These are phyloP conservation scores for Linnemannia exigua DNA, from an alignment of 192 early-diverging fungal species.

Conservation along the genomic window DNA sequence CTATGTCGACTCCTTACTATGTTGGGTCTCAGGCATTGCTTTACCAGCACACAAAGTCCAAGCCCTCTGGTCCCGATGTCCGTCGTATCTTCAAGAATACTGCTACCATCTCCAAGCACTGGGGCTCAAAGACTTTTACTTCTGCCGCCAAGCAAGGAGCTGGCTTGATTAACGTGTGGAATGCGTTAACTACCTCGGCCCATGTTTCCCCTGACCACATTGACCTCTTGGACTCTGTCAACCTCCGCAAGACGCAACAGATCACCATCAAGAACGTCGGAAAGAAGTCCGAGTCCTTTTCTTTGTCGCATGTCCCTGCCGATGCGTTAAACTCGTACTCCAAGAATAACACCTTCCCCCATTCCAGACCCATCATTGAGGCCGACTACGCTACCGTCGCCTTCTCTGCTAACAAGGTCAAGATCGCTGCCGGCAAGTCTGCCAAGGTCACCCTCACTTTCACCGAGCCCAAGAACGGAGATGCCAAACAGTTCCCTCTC, in stretches of 20 bases:
- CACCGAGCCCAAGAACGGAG: conserved; percentile 51
- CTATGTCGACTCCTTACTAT: conserved; percentile 66
- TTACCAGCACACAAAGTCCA: conserved; percentile 24
- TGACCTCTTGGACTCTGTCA: conserved; percentile 65
- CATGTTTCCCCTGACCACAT: conserved; percentile 69
- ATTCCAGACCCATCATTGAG: conserved; percentile 32
- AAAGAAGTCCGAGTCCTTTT: conserved; percentile 42
- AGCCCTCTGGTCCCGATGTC: conserved; percentile 12
- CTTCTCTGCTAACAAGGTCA: conserved; percentile 41
- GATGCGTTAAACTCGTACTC: conserved; percentile 60
- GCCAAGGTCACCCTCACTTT: conserved; percentile 56
- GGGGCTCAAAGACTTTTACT: neutral
- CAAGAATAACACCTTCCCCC: conserved; percentile 29
- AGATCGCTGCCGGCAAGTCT: conserved; percentile 40
- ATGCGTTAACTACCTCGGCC: conserved; percentile 68
- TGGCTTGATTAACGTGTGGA: conserved; percentile 81
- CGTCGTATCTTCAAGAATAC: conserved; percentile 49
- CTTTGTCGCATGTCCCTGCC: conserved; percentile 56
- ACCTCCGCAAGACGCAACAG: conserved; percentile 39
- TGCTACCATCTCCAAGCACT: conserved; percentile 26
- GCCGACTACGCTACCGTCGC: conserved; percentile 52
- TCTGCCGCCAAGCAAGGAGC: conserved; percentile 75
- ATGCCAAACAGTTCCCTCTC: conserved; percentile 25
- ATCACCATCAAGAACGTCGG: conserved; percentile 61
- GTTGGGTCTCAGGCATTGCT: conserved; percentile 50